Conservation (phyloP, 495 filamentous ascomycete genomes). For the Hypoxylon crocopeplum region DNA sequence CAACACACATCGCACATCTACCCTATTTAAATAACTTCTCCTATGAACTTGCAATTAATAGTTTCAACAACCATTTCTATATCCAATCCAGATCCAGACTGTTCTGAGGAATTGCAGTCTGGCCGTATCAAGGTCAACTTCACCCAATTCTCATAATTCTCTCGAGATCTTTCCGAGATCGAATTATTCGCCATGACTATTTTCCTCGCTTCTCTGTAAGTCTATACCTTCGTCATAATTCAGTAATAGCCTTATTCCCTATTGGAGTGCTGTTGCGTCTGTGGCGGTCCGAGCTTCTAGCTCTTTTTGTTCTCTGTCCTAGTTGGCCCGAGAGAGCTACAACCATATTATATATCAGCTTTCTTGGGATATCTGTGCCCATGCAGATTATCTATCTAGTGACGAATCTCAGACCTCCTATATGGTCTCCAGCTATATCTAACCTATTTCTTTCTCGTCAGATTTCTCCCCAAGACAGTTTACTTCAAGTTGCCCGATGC, state of each 20-base stretch:
- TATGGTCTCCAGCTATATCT: neutral
- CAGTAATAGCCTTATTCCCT: conserved; percentile 1
- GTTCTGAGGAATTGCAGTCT: conserved; percentile 17
- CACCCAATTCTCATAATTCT: neutral
- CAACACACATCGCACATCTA: neutral
- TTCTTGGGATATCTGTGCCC: too few species aligned
- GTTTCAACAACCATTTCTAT: conserved; percentile 1
- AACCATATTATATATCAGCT: too few species aligned
- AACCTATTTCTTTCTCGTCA: conserved; percentile 41
- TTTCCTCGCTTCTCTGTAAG: conserved; percentile 85
- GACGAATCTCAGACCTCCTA: too few species aligned
- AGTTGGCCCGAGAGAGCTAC: conserved; percentile 4
- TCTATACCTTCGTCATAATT: conserved; percentile 23
- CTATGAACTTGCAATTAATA: conserved; percentile 35
- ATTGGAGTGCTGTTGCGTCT: conserved; percentile 2
- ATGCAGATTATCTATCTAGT: too few species aligned
- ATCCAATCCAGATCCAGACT: too few species aligned
- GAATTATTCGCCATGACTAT: conserved; percentile 69
- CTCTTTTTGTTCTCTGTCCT: neutral
- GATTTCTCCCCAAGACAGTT: conserved; percentile 89
- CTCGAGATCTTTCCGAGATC: neutral
- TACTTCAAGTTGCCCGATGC: conserved; percentile 67
- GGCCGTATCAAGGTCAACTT: conserved; percentile 8
- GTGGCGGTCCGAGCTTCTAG: neutral
- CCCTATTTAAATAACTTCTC: neutral